Base-by-base conservation (phyloP, 2,329 filamentous ascomycete species). In the Lachnellula subtilissima region DNA sequence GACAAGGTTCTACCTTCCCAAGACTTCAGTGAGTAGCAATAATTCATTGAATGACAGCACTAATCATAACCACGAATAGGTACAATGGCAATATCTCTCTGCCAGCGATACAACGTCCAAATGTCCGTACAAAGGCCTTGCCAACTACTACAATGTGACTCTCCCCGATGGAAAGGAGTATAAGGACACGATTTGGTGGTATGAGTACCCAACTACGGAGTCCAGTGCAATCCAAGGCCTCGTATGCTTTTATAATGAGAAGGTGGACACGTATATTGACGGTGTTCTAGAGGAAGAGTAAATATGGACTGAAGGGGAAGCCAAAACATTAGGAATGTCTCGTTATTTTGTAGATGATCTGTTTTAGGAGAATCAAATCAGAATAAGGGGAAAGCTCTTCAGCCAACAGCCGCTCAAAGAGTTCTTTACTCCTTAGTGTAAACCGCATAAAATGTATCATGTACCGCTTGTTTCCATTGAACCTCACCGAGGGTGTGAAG, bases 41-140 rank as follows among this genome's bases (percentile, higher is more conserved):
- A 9, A 12, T 19, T 15, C 12, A 5, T 9, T 15, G 3, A 49
- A 43, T 15, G 5, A 39, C 37, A 14, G 37, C 37, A 39, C 3
- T 37, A 22, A 25, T 0, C 70, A 75, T 2, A 73, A 85, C 1
- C 75, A 79, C 40, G 70, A 69, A 40, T 62, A 69, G 3, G 61
- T 76, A 6, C 70, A 87, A 9, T 68, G 70, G 0, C 73, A 74
- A 6, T 58, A 55, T 51, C 48, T 58, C 6, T 48, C 37, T 14
- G 25, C 32, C 17, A 86, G 81, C 60, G 65, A 71, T 0, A 80
- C 78, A 0, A 69, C 67, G 15, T 84, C 83, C 0, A 70, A 74
- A 48, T 88, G 85, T 66, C 85, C 85, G 1, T 88, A 88, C 63
- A 88, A 88, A 65, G 85, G 85, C 0, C 75, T 79, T 47, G 84